Base-by-base conservation (phyloP, 2,329 filamentous ascomycete genomes). In the Aspergillus versicolor region DNA sequence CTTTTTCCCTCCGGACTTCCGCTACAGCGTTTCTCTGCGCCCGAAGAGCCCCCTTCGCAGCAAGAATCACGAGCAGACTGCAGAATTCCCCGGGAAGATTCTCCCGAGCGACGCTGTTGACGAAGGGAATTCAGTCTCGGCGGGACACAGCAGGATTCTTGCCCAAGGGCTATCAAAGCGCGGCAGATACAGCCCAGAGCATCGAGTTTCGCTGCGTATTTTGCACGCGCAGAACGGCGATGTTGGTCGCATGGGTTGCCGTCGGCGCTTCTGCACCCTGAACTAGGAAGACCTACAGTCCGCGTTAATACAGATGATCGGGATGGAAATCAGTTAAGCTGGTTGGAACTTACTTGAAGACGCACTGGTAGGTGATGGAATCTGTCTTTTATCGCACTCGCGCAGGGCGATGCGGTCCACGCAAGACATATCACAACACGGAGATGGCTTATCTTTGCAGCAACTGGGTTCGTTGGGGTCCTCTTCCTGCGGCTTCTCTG, bases 151-250 rank as follows among this genome's bases (percentile, higher is more conserved):
- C 82, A 84, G 0, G 81, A 75, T 60, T 84, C 80, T 54, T 81
- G 73, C 0, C 81, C 81, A 17, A 82, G 71, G 8, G 81, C 77
- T 27, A 84, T 58, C 15, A 84, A 75, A 19, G 79, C 75, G 17
- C 81, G 77, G 57, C 82, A 84, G 59, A 84, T 80, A 64, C 82
- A 84, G 3, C 81, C 81, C 1, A 84, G 67, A 4, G 80, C 77
- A 44, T 77, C 66, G 2, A 84, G 75, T 13, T 63, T 78, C 3
- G 73, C 71, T 1, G 70, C 73, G 52, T 82, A 83, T 22, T 66
- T 71, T 22, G 74, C 66, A 27, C 68, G 73, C 2, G 73, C 66
- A 6, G 70, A 71, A 11, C 63, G 66, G 1, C 58, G 56, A 57
- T 82, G 80, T 5, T 70, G 46, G 24, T 57, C 60, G 61, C 79